phyloP scores from a whole-genome alignment of 129 eudicot species.

The Calendula officinalis region DNA sequence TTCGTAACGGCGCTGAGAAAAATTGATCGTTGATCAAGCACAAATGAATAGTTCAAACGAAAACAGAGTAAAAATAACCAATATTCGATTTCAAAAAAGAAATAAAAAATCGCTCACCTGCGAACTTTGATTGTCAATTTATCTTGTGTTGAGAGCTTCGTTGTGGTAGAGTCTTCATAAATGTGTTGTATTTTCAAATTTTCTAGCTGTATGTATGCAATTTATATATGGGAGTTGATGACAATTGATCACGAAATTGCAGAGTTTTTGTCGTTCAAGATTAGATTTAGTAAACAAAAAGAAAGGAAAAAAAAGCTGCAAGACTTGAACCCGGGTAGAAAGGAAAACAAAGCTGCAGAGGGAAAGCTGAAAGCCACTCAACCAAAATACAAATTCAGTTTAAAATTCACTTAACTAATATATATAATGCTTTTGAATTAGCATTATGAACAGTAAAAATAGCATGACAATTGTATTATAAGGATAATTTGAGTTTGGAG shows the following conservation, averaged over 20 bases:
- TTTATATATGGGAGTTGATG: slow-evolving; percentile 13
- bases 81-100: slow-evolving; percentile 17
- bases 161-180: slow-evolving; percentile 6
- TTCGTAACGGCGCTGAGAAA: too few species aligned
- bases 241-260: slow-evolving; percentile 1
- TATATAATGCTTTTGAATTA: too few species aligned
- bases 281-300: too few species aligned
- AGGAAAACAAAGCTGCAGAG: too few species aligned
- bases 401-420: too few species aligned
- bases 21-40: background rate
- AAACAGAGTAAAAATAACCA: slow-evolving; percentile 14
- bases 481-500: too few species aligned
- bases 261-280: slow-evolving; percentile 20
- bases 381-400: too few species aligned
- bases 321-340: too few species aligned
- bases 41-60: background rate
- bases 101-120: slow-evolving; percentile 16
- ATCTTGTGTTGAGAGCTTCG: background rate
- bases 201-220: slow-evolving; percentile 7
- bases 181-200: background rate
- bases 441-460: too few species aligned
- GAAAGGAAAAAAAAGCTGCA: too few species aligned
- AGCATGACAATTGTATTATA: too few species aligned
- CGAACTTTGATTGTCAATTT: slow-evolving; percentile 12
- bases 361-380: too few species aligned